Conservation (phyloP, 169 alveolate species). For the Eimeria zaria region DNA sequence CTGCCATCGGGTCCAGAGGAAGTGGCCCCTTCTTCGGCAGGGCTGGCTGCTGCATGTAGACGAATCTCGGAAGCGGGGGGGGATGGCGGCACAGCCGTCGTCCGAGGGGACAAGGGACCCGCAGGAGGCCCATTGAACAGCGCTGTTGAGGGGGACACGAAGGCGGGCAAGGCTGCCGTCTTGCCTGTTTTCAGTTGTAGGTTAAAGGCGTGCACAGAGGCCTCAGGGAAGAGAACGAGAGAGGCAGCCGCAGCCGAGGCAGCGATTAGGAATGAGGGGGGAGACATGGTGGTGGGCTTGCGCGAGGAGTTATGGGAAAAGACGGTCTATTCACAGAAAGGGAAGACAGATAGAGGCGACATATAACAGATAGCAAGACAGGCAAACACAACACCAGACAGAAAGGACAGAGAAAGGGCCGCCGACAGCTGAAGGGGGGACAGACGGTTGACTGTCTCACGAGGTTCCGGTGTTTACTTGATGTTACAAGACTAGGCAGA, state of each 20-base stretch:
- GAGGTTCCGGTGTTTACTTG: not conserved
- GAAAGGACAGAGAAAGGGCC: not conserved
- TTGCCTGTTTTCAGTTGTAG: constrained; percentile 3
- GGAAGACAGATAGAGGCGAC: not conserved
- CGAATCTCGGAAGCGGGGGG: not conserved
- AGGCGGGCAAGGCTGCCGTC: not conserved
- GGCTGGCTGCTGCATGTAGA: not conserved
- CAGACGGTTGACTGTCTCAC: constrained; percentile 9
- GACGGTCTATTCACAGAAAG: not conserved
- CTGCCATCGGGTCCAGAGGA: constrained; percentile 28
- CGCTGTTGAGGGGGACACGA: not conserved
- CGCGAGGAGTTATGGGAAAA: not conserved
- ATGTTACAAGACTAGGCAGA: not conserved
- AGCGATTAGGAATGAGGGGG: not conserved
- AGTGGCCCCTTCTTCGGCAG: not conserved
- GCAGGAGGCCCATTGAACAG: not conserved
- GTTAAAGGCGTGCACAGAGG: constrained; percentile 46
- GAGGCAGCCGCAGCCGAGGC: constrained; percentile 37
- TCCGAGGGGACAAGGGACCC: not conserved
- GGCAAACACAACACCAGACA: not conserved
- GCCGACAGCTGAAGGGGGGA: constrained; percentile 25
- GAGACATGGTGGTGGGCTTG: not conserved
- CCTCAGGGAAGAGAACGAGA: not conserved
- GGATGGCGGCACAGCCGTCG: constrained; percentile 7
- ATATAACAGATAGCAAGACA: not conserved